Base-by-base conservation (phyloP, 2,329 filamentous ascomycete species). In the Pseudopyrenochaeta lycopersici region DNA sequence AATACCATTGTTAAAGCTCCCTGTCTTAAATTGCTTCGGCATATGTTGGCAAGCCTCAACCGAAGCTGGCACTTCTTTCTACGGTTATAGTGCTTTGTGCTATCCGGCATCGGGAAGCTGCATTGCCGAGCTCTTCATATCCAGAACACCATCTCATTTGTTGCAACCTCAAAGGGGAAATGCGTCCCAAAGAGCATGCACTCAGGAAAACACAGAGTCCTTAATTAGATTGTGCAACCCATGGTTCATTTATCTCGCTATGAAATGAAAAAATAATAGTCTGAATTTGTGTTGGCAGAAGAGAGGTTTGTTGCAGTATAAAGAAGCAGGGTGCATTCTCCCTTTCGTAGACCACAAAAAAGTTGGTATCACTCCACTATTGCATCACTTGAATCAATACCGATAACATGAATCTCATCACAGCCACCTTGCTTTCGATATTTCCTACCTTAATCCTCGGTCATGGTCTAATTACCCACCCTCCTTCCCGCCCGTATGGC, bases 401-500 rank as follows among this genome's bases (percentile, higher is more conserved):
- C 17, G 36, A 11, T n/a, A 21, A 23, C 10, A 67, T 66, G 64
- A 50, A 66, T 36, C 57, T 64, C 58, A 46, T 52, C 18, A 40
- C 56, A 35, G 27, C 52, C 31, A 36, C 49, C 29, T 49, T 65
- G 38, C 30, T 66, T 4, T 21, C 58, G 27, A 56, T 68, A 17
- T 15, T 62, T 36, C 56, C 64, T 9, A 27, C 23, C 31, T 9
- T 54, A 31, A 60, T 58, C 44, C 52, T 68, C 17, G 82, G 77
- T 64, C 84, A 86, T 68, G 84, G 84, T 61, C 80, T 81, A 67
- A 80, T 86, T 67, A 77, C 74, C 40, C 76, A 67, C 31, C 84
- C 84, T 12, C 69, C 73, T n/a, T 74, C 80, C 36, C 82, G 84
- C 60, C 76, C 79, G 58, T 79, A 82, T 7, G 84, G 84, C 38